Percentiles rank a stretch among this genome's conserved stretches.
Evolutionary conservation across 164 flowering plant genomes (phyloP).

Genomic region (Magnolia kwangsiensis): DNA sequence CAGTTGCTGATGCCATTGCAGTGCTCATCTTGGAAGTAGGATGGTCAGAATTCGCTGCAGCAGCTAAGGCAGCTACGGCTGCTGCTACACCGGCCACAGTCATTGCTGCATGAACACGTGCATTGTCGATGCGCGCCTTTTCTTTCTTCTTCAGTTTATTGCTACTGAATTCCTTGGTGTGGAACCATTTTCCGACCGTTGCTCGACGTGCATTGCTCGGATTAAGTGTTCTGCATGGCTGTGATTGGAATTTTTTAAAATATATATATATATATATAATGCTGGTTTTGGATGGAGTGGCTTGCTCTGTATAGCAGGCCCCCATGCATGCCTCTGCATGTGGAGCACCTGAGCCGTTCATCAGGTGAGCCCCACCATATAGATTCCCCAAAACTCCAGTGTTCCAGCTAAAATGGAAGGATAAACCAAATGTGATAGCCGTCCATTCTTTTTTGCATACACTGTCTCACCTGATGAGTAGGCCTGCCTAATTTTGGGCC

Average conservation of each 20-base stretch:
- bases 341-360: too few relatives aligned
- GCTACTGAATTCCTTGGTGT: constrained; percentile 40
- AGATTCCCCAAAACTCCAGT: too few relatives aligned
- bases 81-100: constrained; percentile 82
- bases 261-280: too few relatives aligned
- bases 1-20: constrained; percentile 79
- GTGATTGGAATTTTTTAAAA: constrained; percentile 2
- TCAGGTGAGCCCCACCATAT: too few relatives aligned
- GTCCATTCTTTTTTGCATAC: too few relatives aligned
- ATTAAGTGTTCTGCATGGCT: constrained; percentile 26
- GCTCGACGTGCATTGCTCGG: constrained; percentile 21
- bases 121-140: constrained; percentile 59
- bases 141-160: constrained; percentile 62
- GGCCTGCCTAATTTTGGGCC: too few relatives aligned
- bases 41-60: constrained; percentile 37
- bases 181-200: constrained; percentile 75
- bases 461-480: too few relatives aligned
- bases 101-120: constrained; percentile 62
- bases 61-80: constrained; percentile 71
- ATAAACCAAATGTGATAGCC: too few relatives aligned
- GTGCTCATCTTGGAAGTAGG: constrained; percentile 49
- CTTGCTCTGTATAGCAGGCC: too few relatives aligned
- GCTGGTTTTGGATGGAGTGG: too few relatives aligned
- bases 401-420: too few relatives aligned
- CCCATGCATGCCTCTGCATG: too few relatives aligned